These are phyloP conservation scores for Hammondia hammondi DNA, from an alignment of 169 alveolate genomes.

Conservation along the genomic window DNA sequence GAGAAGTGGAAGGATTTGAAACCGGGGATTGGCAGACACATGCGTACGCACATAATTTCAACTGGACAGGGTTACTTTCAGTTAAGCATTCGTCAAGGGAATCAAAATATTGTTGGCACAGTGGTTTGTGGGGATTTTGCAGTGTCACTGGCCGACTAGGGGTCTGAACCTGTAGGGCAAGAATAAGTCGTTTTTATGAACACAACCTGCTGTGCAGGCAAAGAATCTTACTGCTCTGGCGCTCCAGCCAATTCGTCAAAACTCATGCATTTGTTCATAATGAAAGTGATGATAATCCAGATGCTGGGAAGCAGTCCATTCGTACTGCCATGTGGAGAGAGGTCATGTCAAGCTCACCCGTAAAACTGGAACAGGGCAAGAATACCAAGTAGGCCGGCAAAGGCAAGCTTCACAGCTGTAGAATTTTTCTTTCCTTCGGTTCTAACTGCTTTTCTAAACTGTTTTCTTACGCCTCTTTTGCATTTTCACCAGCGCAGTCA, in stretches of 20 bases:
- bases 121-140: neutral
- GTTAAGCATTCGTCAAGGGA: too few species aligned
- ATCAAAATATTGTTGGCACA: too few species aligned
- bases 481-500: conserved; percentile 37
- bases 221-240: conserved; percentile 53
- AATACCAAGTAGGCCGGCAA: conserved; percentile 21
- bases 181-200: neutral
- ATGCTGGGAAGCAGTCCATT: conserved; percentile 35
- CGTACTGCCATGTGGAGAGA: neutral
- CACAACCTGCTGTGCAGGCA: neutral
- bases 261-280: conserved; percentile 59
- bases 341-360: neutral
- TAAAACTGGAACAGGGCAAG: conserved; percentile 28
- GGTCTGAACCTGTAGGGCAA: conserved; percentile 48
- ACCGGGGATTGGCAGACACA: neutral
- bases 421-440: neutral
- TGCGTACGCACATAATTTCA: neutral
- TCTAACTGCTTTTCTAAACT: neutral
- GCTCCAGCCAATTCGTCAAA: conserved; percentile 60
- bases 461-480: conserved; percentile 56
- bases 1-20: conserved; percentile 39
- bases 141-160: conserved; percentile 35
- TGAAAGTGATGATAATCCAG: conserved; percentile 60
- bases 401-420: conserved; percentile 34
- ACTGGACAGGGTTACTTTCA: too few species aligned